A percentile compares a stretch with the other conserved stretches of the same genome.
Evolutionary conservation across 257 asterid genomes (phyloP).

Genomic region (Solanum paucissectum): DNA sequence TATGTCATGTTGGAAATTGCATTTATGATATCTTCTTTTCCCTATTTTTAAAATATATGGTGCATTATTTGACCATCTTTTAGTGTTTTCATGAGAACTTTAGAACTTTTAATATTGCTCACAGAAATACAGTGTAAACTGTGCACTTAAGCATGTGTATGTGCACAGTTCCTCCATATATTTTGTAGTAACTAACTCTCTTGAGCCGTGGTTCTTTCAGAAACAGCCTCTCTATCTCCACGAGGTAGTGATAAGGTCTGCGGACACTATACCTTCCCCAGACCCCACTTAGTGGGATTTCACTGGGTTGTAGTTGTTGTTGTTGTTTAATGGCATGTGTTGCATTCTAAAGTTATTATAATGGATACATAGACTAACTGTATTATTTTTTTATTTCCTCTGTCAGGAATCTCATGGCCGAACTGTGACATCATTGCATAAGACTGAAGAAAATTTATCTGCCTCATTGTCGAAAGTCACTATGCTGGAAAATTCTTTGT

Average conservation of each 20-base stretch:
- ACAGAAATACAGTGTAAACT: not conserved
- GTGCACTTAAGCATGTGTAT: not conserved
- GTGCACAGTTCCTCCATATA: not conserved
- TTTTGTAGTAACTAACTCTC: not conserved
- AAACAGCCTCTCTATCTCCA: not conserved
- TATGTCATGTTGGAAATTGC: not conserved
- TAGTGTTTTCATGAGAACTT: not conserved
- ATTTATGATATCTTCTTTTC: not conserved
- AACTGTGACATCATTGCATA: constrained; percentile 43
- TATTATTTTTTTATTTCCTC: not conserved
- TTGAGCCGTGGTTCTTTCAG: not conserved
- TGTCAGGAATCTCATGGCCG: constrained; percentile 68
- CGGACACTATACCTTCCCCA: not conserved
- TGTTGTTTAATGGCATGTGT: not conserved
- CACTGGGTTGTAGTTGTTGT: not conserved
- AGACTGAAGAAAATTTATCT: constrained; percentile 69
- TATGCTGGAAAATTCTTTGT: constrained; percentile 56
- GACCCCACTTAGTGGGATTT: not conserved
- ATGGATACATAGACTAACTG: not conserved
- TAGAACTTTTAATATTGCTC: not conserved
- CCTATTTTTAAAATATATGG: not conserved
- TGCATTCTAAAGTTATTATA: not conserved
- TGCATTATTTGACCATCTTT: not conserved
- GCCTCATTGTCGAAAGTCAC: constrained; percentile 65
- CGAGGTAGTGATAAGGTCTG: not conserved